Evolutionary conservation across 176 grass and related monocot genomes (phyloP).

Genomic region (Dendrocalamus sinicus): DNA sequence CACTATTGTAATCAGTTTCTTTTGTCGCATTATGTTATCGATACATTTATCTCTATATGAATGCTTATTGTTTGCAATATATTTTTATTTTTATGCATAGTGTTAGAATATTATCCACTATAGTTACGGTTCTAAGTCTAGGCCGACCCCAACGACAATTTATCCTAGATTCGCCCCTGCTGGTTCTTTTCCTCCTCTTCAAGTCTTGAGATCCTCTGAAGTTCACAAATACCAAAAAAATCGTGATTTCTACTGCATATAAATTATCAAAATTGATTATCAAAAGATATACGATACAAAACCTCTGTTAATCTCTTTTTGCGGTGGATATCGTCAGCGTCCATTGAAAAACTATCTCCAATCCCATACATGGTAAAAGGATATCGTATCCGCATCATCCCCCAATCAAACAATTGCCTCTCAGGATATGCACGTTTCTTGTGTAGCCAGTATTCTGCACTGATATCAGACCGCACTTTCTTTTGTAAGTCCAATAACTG

Average conservation of each 20-base stretch:
- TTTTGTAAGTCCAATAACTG: slow-evolving; percentile 90
- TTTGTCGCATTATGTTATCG: too few relatives aligned
- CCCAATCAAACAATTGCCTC: slow-evolving; percentile 93
- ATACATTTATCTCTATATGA: too few relatives aligned
- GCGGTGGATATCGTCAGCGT: slow-evolving; percentile 75
- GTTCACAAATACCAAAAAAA: slow-evolving; percentile 26
- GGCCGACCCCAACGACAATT: too few relatives aligned
- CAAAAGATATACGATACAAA: slow-evolving; percentile 38
- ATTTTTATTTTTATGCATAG: too few relatives aligned
- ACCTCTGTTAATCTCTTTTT: slow-evolving; percentile 97
- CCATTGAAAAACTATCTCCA: slow-evolving; percentile 80
- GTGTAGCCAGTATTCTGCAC: slow-evolving; percentile 81
- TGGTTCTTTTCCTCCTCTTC: slow-evolving; percentile 97
- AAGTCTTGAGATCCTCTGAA: slow-evolving; percentile 85
- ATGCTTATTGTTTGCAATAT: too few relatives aligned
- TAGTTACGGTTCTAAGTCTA: too few relatives aligned
- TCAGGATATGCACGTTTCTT: slow-evolving; percentile 88
- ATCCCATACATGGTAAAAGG: slow-evolving; percentile 90
- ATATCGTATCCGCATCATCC: slow-evolving; percentile 88
- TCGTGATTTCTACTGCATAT: slow-evolving; percentile 34
- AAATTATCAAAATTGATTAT: slow-evolving; percentile 32
- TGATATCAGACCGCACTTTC: slow-evolving; percentile 83
- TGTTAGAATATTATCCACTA: too few relatives aligned
- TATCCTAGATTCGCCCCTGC: too few relatives aligned
- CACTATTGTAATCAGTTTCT: too few relatives aligned